phyloP scores from a whole-genome alignment of 495 filamentous ascomycete species.

The Neurospora sp. region DNA sequence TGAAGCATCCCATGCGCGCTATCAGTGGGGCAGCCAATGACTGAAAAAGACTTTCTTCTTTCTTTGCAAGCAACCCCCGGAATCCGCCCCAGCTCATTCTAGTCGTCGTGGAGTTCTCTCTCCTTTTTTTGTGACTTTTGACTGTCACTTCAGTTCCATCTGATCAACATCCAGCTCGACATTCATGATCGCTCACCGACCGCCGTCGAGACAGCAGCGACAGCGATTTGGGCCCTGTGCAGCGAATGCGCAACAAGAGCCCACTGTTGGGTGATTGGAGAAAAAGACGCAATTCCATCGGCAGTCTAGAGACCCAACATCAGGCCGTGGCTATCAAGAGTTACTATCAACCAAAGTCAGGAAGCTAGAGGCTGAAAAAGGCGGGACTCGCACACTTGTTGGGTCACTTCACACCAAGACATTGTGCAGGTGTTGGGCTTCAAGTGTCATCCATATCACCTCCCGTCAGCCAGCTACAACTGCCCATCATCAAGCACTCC shows the following conservation, averaged over 20 bases:
- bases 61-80: background rate
- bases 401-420: background rate
- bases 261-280: background rate
- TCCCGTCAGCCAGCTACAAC: background rate
- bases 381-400: background rate
- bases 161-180: background rate
- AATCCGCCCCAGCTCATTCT: background rate
- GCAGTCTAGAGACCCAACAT: background rate
- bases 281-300: background rate
- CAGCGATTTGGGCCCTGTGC: background rate
- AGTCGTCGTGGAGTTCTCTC: constrained; percentile 3
- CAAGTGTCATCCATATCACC: background rate
- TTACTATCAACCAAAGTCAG: background rate
- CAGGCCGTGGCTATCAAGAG: background rate
- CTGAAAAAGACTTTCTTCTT: constrained; percentile 2
- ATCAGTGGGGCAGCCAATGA: constrained; percentile 6
- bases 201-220: background rate
- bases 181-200: background rate
- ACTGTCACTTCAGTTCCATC: background rate
- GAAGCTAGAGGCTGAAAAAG: background rate
- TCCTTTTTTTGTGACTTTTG: background rate
- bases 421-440: background rate
- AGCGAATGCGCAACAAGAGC: background rate
- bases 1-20: background rate
- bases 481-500: background rate